These are phyloP conservation scores for Fusarium mangiferae DNA, from an alignment of 2,329 filamentous ascomycete genomes.

Conservation along the genomic window DNA sequence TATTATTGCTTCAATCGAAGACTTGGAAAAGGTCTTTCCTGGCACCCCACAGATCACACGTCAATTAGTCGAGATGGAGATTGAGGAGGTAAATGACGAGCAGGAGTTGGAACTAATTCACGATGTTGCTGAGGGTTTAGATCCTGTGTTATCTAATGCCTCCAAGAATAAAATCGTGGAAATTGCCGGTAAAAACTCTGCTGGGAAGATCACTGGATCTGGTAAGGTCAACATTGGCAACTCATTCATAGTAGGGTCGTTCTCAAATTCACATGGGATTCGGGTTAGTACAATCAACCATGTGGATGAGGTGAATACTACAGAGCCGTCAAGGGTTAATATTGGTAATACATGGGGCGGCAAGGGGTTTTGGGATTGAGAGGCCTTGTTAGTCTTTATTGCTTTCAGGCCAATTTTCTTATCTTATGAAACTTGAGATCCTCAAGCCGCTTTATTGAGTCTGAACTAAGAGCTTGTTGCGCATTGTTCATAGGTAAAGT, in stretches of 20 bases:
- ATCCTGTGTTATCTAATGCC: not conserved
- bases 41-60: not conserved
- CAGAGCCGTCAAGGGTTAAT: not conserved
- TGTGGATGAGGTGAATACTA: not conserved
- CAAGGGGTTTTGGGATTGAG: not conserved
- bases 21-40: conserved; percentile 33
- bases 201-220: not conserved
- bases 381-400: not conserved
- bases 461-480: fast-evolving
- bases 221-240: not conserved
- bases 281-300: not conserved
- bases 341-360: not conserved
- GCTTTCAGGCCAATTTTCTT: no score
- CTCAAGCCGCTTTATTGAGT: not conserved
- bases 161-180: not conserved
- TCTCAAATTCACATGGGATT: not conserved
- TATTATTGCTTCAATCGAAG: conserved; percentile 37
- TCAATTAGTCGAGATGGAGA: not conserved
- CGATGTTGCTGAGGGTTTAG: fast-evolving
- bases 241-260: not conserved
- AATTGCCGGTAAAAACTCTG: not conserved
- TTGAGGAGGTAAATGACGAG: not conserved
- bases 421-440: not conserved
- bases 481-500: not conserved
- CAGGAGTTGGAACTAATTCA: not conserved